Conservation (phyloP, 768 basidiomycete genomes). For the Xerocomellus amylosporus region DNA sequence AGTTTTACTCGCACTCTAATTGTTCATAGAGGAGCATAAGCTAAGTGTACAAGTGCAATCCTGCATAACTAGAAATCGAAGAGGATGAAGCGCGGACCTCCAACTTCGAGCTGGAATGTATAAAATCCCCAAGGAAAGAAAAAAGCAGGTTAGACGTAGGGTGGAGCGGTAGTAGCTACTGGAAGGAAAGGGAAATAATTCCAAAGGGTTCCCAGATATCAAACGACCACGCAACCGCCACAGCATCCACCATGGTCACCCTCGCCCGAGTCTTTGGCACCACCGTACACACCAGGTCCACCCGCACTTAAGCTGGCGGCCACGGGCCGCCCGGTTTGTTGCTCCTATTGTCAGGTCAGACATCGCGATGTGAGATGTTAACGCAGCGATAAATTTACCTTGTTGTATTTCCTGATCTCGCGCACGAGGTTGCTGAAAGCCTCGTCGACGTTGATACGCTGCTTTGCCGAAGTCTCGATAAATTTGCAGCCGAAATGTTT, state of each 20-base stretch:
- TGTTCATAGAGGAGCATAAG: constrained; percentile 12
- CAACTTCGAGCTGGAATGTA: constrained; percentile 2
- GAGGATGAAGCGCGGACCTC: constrained; percentile 2
- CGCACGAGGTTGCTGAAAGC: constrained; percentile 92
- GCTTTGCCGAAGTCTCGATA: constrained; percentile 95
- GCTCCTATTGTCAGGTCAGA: constrained; percentile 48
- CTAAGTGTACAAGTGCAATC: constrained; percentile 27
- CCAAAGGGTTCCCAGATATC: constrained; percentile 14
- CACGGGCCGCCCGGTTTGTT: constrained; percentile 71
- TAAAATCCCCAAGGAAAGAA: constrained; percentile 8
- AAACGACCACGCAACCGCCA: constrained; percentile 60
- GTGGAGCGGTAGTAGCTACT: not conserved
- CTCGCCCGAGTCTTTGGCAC: constrained; percentile 44
- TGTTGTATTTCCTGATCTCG: constrained; percentile 92
- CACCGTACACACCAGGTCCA: constrained; percentile 47
- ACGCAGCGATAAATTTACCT: constrained; percentile 45
- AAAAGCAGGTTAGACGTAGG: constrained; percentile 9
- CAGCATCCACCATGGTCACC: constrained; percentile 65
- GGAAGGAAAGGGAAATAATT: not conserved
- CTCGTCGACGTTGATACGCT: constrained; percentile 95
- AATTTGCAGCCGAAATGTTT: constrained; percentile 93
- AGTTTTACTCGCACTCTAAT: constrained; percentile 1
- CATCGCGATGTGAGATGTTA: not conserved
- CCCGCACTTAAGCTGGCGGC: constrained; percentile 44
- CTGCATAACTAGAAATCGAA: constrained; percentile 5